These are phyloP conservation scores for Nannizzia gypsea DNA, from an alignment of 2,329 filamentous ascomycete genomes.

Conservation along the genomic window DNA sequence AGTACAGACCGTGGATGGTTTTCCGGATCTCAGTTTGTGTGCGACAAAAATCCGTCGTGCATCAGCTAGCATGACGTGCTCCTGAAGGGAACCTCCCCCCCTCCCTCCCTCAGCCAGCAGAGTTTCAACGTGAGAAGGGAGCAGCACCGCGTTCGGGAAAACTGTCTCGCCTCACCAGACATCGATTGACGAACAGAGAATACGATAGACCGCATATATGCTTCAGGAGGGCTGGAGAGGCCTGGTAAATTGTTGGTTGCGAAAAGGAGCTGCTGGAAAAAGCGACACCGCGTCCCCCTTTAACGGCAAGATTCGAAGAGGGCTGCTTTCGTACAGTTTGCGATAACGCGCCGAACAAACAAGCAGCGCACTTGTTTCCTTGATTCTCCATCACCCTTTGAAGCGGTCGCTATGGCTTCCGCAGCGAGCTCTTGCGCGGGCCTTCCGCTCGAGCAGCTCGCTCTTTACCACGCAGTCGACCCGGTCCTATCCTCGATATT, in stretches of 20 bases:
- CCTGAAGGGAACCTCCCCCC: not conserved
- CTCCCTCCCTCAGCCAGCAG: not conserved
- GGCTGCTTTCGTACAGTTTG: not conserved
- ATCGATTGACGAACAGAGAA: not conserved
- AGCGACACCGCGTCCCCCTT: not conserved
- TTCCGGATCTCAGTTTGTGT: not conserved
- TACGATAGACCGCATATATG: not conserved
- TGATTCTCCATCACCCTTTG: not conserved
- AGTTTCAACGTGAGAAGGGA: not conserved
- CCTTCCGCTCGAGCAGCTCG: conserved; percentile 68
- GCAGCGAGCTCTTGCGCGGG: conserved; percentile 62
- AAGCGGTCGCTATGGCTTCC: conserved; percentile 57
- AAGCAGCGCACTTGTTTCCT: not conserved
- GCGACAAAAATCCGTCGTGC: not conserved
- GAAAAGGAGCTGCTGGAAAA: not conserved
- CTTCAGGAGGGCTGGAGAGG: not conserved
- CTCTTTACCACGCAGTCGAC: conserved; percentile 82
- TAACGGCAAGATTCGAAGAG: not conserved
- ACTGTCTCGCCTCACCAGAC: not conserved
- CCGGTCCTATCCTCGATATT: conserved; percentile 67
- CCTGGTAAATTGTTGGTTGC: not conserved
- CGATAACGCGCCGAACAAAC: not conserved
- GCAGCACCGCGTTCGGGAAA: not conserved
- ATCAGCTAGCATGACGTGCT: not conserved
- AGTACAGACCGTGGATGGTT: not conserved